Conservation (phyloP, 352 stramenopile species). For the Globisporangium nodosum region DNA sequence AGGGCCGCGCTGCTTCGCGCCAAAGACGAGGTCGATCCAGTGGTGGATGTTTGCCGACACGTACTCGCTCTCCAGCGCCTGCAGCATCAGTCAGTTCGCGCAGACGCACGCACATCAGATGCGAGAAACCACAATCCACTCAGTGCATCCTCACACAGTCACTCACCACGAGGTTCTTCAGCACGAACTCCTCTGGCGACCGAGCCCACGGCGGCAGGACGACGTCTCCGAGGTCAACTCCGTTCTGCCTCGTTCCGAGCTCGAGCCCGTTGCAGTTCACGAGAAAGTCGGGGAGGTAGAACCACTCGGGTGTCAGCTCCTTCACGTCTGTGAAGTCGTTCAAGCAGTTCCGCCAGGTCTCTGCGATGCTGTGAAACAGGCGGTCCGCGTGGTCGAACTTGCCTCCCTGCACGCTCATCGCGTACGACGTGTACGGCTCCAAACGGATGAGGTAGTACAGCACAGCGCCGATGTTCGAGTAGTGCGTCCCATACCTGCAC, state of each 20-base stretch:
- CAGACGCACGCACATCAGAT: not conserved
- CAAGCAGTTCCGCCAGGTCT: conserved; percentile 88
- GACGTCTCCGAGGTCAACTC: conserved; percentile 89
- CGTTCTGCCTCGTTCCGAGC: conserved; percentile 77
- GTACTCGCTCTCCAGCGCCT: conserved; percentile 84
- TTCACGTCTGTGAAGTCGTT: conserved; percentile 91
- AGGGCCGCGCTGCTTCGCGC: conserved; percentile 58
- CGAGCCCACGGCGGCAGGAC: conserved; percentile 88
- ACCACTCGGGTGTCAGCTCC: conserved; percentile 93
- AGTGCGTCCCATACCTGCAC: conserved; percentile 82
- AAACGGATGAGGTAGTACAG: conserved; percentile 98
- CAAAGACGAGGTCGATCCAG: conserved; percentile 87
- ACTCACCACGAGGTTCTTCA: conserved; percentile 80
- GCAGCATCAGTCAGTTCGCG: not conserved
- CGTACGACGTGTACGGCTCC: conserved; percentile 97
- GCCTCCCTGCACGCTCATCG: conserved; percentile 93
- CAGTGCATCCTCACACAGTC: not conserved
- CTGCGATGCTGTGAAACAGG: conserved; percentile 88
- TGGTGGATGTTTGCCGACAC: conserved; percentile 82
- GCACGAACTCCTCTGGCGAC: conserved; percentile 78
- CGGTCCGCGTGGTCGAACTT: conserved; percentile 93
- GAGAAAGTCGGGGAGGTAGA: conserved; percentile 89
- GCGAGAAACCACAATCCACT: not conserved
- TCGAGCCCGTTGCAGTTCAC: conserved; percentile 85
- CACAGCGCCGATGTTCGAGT: conserved; percentile 93